Evolutionary conservation across 257 asterid genomes (phyloP).

Genomic region (Penstemon davidsonii): DNA sequence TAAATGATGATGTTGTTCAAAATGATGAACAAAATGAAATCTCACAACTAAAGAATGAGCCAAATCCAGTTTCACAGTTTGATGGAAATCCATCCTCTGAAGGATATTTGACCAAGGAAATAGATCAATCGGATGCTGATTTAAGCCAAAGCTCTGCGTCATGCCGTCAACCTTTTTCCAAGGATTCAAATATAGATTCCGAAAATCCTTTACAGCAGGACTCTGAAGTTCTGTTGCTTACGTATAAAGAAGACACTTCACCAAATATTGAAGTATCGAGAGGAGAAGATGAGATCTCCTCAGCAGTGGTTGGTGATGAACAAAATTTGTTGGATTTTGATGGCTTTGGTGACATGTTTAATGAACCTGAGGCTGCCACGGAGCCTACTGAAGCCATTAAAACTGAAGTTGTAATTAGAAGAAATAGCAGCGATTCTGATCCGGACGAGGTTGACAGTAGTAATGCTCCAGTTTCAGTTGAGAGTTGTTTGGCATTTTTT

Average conservation of each 20-base stretch:
- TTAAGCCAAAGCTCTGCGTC: constrained; percentile 36
- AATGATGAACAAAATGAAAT: constrained; percentile 21
- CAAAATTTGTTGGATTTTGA: constrained; percentile 53
- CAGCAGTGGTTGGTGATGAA: constrained; percentile 40
- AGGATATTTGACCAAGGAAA: constrained; percentile 31
- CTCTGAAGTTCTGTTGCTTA: constrained; percentile 49
- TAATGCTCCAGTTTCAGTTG: constrained; percentile 79
- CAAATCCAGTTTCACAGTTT: constrained; percentile 28
- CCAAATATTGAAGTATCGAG: constrained; percentile 29
- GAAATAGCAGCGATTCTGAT: constrained; percentile 74
- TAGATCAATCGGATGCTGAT: constrained; percentile 33
- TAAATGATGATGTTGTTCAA: too few relatives aligned
- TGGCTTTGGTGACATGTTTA: constrained; percentile 75
- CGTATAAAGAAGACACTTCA: constrained; percentile 51
- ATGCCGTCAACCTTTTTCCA: constrained; percentile 32
- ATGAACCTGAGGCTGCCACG: constrained; percentile 66
- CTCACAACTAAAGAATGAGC: constrained; percentile 35
- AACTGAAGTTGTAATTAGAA: constrained; percentile 44
- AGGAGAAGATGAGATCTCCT: constrained; percentile 37
- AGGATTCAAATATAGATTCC: constrained; percentile 36
- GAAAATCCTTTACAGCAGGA: constrained; percentile 48
- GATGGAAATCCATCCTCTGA: constrained; percentile 25
- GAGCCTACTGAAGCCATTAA: constrained; percentile 34
- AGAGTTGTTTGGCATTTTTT: constrained; percentile 78
- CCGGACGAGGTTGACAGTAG: constrained; percentile 84